Evolutionary conservation across 2,329 filamentous ascomycete genomes (phyloP), one percentile per base, ranked within the genome.

Genomic region (Neonectria faginata): DNA sequence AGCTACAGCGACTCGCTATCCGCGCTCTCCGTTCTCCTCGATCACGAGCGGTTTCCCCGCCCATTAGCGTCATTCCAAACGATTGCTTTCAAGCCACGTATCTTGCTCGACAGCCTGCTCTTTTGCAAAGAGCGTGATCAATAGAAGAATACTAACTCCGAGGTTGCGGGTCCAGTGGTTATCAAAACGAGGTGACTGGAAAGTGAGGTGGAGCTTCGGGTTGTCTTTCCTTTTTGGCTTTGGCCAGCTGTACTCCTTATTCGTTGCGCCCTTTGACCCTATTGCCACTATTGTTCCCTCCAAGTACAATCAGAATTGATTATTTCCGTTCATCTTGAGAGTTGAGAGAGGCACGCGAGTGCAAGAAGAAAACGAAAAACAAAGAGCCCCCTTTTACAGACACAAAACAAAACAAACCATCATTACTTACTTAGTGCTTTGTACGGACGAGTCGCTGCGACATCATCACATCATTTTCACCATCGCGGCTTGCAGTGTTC

Each of bases 301-400:
- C 74, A 78, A 79, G 74, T 79, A 82, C 81, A 84, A 84, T 84
- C 81, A 84, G 78, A 85, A 85, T 85, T 85, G 81, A 85, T 80
- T 83, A 81, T 79, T 79, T 77, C 74, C 74, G 67, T 77, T 75
- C 68, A 71, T 70, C 75, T 79, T 72, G 70, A 69, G 73, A 75
- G 74, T 75, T 79, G 73, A 79, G 72, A 78, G 68, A 65, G 73
- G 75, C 78, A 76, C 77, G 67, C 69, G 76, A 78, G 79, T 79
- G 79, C 75, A 72, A 73, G 71, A 75, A 76, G 70, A 74, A 76
- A 76, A 70, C 60, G 66, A 74, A 74, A 73, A 60, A 75, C 59
- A 72, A 70, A 72, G 64, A 65, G 57, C 60, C 51, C 57, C 62
- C 55, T 67, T 71, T 72, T 67, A 36, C 68, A 69, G 65, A 71